Base-by-base conservation (phyloP, 2,329 filamentous ascomycete species). In the Trichoderma semiorbis region DNA sequence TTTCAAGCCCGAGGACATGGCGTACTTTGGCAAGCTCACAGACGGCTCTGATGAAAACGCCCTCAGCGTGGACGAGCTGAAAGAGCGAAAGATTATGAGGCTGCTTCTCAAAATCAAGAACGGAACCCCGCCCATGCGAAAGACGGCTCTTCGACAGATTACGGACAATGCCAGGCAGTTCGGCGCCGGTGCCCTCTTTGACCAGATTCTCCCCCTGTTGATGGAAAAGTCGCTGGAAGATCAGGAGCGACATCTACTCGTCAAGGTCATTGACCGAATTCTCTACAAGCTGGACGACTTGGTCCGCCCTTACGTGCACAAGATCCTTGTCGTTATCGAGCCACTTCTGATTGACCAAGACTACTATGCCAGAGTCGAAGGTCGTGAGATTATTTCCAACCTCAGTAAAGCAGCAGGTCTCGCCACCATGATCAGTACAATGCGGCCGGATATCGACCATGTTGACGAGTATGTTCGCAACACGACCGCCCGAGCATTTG, bases 181-280 rank as follows among this genome's bases (percentile, higher is more conserved):
- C 80, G 96, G 96, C 74, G 95, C 96, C 43, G 95, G 94, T 0
- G 89, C 96, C 10, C 87, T 99, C 0, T 99, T 99, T 84, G 97
- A 98, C 80, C 96, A 99, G 81, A 98, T 99, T 75, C 88, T 99
- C 14, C 96, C 96, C 1, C 84, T 99, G 68, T 89, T 99, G 71
- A 99, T 99, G 96, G 96, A 99, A 83, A 98, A 97, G 84, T 96
- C 94, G 0, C 85, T 99, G 21, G 97, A 99, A 81, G 96, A 99
- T 74, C 96, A 99, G 81, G 96, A 99, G 81, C 95, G 96, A 68
- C 96, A 99, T 87, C 86, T 99, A 82, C 89, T 99, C 32, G 97
- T 99, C 84, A 99, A 99, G 85, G 97, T 99, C 77, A 98, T 99
- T 78, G 97, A 99, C 80, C 92, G 96, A 83, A 95, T 99, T 73